phyloP scores from a whole-genome alignment of 1,139 yeast species.

The Saccharomycopsis hybrid region DNA sequence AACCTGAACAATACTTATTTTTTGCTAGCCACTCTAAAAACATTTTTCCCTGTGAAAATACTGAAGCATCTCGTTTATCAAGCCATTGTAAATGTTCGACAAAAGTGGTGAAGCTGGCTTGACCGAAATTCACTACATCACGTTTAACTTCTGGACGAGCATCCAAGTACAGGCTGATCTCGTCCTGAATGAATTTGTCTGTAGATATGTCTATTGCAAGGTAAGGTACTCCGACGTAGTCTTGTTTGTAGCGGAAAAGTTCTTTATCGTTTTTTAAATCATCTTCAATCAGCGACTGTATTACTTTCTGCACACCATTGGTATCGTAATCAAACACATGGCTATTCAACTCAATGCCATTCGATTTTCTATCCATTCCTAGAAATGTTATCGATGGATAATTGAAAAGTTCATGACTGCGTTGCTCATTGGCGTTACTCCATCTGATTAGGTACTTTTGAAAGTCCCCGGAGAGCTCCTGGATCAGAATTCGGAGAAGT shows the following conservation, averaged over 20 bases:
- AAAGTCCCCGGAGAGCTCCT: background rate
- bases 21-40: slow-evolving; percentile 79
- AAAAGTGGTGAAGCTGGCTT: slow-evolving; percentile 9
- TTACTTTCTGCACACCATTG: background rate
- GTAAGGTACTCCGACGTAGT: slow-evolving; percentile 66
- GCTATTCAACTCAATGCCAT: slow-evolving; percentile 2
- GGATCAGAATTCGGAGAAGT: background rate
- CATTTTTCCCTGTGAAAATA: slow-evolving; percentile 77
- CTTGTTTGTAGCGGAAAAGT: slow-evolving; percentile 30
- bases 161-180: background rate
- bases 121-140: slow-evolving; percentile 1
- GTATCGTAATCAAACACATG: background rate
- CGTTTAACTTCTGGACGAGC: too few species aligned
- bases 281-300: too few species aligned
- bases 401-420: background rate
- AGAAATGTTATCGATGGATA: slow-evolving; percentile 10
- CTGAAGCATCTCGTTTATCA: slow-evolving; percentile 46
- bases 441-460: slow-evolving; percentile 1
- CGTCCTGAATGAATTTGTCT: slow-evolving; percentile 21
- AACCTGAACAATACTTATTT: slow-evolving; percentile 78
- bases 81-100: slow-evolving; percentile 31
- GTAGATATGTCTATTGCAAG: slow-evolving; percentile 66
- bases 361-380: slow-evolving; percentile 7
- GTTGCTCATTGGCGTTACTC: background rate
- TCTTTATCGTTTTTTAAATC: background rate